Evolutionary conservation across 2,329 filamentous ascomycete genomes (phyloP), one percentile per base, ranked within the genome.

Genomic region (Trichophyton schoenleinii): DNA sequence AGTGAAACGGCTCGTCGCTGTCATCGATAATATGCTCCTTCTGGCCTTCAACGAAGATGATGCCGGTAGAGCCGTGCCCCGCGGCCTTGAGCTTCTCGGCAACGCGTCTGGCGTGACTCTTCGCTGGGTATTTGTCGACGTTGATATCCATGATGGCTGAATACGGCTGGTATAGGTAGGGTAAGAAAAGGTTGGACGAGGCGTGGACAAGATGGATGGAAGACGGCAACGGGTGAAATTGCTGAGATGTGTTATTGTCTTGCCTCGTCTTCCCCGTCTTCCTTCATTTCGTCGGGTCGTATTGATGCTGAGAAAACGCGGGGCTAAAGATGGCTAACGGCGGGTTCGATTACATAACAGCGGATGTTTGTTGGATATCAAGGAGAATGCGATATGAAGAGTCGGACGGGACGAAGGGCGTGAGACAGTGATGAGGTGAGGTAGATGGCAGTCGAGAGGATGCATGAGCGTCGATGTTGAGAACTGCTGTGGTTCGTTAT

Each of bases 21-120:
- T 99, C 92, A 75, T 97, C 92, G 55, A 89, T 83, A 73, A 96
- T 79, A 70, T 83, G 85, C 65, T 86, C 89, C 73, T 87, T 84
- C 70, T 91, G 88, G 60, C 86, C 88, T 78, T 97, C 92, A 53
- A 97, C 80, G 72, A 96, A 99, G 62, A 99, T 81, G 18, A 92
- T 80, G 57, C 91, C 91, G 36, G 78, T 81, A 65, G 83, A 80
- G 36, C 87, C 83, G 46, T 85, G 77, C 70, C 88, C 84, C 42
- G 68, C 77, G 63, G 82, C 78, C 60, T 82, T 81, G 65, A 97
- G 86, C 72, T 86, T 87, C 63, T 89, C 83, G 62, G 86, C 88
- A n/a, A 97, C 91, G 64, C 87, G 86, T 68, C 83, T 83, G 63
- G 88, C 90, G 74, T 99, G 94, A 31, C 82, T 80, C 78, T 96